Base-by-base conservation (phyloP, 305 asterid genomes). In the Withania somnifera region DNA sequence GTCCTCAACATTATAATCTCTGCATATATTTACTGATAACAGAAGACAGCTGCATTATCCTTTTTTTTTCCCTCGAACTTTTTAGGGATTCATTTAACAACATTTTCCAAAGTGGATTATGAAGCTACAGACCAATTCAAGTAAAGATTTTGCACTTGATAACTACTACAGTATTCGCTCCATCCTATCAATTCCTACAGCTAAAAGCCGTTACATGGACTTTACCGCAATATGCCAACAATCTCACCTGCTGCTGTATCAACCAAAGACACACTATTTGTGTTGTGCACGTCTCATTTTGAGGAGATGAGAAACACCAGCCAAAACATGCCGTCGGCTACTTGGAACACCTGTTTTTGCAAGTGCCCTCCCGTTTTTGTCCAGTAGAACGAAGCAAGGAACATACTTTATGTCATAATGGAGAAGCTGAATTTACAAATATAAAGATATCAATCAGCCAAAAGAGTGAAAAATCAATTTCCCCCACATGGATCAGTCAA, bases 221-320 rank as follows among this genome's bases (percentile, higher is more conserved):
- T 0, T 40, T 20, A 40, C 2, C 0, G 53, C n/a, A 32, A 40
- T 22, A 68, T 11, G 6, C 34, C 19, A 38, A 68, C 34, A 22
- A 42, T 42, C 78, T 42, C 20, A 15, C n/a, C 56, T 42, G 54
- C 2, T 40, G 56, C 20, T 42, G 11, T 3, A 69, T 42, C 38
- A 42, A 42, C 36, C 53, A 69, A 6, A 42, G 7, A 15, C 38
- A 2, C 22, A 3, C 4, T 73, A 63, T 57, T 82, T 36, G 58
- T 86, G 83, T 11, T 17, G 66, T 4, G 92, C 90, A 40, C 87
- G 89, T 84, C 86, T 92, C 81, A 88, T 83, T 83, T 90, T 92
- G 83, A 95, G 95, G 83, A 95, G 95, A 89, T 95, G 95, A 60
- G 98, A 91, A 84, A 93, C 88, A 6, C 95, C 99, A 2, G 99